Percentiles rank a stretch among this genome's conserved stretches.
Conservation (phyloP, 2,329 filamentous ascomycete genomes). For the Parastagonospora nodorum region DNA sequence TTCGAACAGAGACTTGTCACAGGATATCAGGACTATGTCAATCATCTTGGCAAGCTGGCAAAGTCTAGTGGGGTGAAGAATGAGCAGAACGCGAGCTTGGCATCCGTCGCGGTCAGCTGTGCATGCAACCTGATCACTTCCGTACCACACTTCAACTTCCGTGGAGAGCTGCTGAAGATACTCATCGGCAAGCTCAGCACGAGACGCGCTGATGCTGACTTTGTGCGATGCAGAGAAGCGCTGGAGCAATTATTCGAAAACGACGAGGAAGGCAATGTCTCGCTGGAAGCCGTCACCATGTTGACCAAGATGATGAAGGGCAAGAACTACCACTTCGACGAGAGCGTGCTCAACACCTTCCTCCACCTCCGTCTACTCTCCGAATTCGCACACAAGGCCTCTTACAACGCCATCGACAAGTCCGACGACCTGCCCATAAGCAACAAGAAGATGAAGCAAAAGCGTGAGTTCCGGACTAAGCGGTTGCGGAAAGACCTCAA, state of each 20-base stretch:
- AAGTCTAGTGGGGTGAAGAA: constrained; percentile 57
- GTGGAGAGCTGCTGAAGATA: constrained; percentile 84
- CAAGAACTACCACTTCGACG: constrained; percentile 79
- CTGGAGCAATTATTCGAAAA: constrained; percentile 81
- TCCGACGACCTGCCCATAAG: constrained; percentile 50
- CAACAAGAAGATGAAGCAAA: constrained; percentile 70
- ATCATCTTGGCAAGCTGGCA: constrained; percentile 71
- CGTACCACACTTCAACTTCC: constrained; percentile 97
- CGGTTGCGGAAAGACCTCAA: constrained; percentile 79
- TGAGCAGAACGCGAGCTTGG: constrained; percentile 55
- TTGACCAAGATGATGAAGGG: constrained; percentile 95
- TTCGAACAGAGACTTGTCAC: constrained; percentile 88
- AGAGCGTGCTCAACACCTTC: constrained; percentile 87
- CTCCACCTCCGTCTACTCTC: constrained; percentile 85
- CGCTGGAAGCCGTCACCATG: constrained; percentile 82
- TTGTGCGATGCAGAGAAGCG: constrained; percentile 75
- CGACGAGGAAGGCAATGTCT: constrained; percentile 88
- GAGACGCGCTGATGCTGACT: constrained; percentile 73
- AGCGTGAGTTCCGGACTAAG: constrained; percentile 88
- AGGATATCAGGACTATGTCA: constrained; percentile 84
- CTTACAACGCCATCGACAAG: constrained; percentile 74
- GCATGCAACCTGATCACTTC: constrained; percentile 78
- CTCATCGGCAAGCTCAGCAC: constrained; percentile 81
- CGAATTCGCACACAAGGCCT: constrained; percentile 85
- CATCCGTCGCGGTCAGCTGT: constrained; percentile 81